Conservation (phyloP, 495 filamentous ascomycete genomes). For the Terfezia claveryi region DNA sequence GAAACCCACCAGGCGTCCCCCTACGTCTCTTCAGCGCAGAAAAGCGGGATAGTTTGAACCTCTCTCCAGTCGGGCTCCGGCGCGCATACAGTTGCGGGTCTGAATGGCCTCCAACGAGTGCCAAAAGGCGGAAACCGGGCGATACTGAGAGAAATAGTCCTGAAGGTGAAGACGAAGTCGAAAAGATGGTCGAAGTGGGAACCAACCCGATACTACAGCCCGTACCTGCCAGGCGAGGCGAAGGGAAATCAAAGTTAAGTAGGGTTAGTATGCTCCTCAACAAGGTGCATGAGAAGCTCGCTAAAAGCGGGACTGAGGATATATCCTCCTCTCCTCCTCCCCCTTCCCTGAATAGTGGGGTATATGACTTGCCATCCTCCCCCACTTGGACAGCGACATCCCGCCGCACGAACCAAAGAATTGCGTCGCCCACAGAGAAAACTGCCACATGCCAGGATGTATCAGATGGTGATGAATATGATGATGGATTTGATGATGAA, state of each 20-base stretch:
- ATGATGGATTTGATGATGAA: conserved; percentile 28
- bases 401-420: neutral
- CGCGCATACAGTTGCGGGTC: conserved; percentile 15
- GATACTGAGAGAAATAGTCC: conserved; percentile 20
- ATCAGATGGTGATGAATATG: conserved; percentile 26
- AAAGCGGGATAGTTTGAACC: neutral
- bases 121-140: conserved; percentile 25
- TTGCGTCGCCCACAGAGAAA: neutral
- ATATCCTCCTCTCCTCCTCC: neutral
- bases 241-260: neutral
- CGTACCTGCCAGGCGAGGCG: neutral
- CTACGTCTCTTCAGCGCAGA: conserved; percentile 13
- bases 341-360: neutral
- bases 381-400: neutral
- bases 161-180: neutral
- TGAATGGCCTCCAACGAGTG: conserved; percentile 32
- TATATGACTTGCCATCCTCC: neutral
- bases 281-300: neutral
- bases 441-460: neutral
- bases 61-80: conserved; percentile 14
- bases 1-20: conserved; percentile 11
- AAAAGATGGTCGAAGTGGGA: conserved; percentile 1
- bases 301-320: neutral
- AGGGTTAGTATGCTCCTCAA: neutral
- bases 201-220: neutral